phyloP scores from a whole-genome alignment of 192 early-diverging fungal genomes.

The Coemansia sp. region DNA sequence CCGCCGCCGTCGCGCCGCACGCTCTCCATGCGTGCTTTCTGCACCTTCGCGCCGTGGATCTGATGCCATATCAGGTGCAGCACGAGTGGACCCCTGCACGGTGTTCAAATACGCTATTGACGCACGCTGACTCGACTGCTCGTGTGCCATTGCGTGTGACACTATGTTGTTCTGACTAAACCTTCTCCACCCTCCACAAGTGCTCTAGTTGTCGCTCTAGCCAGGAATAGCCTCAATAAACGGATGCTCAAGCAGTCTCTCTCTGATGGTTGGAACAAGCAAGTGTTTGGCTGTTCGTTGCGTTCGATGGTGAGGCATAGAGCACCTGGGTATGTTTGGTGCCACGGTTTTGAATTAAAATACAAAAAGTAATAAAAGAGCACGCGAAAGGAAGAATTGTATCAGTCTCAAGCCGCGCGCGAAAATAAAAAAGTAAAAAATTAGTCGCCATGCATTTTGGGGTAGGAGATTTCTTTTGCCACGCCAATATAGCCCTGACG shows the following conservation, averaged over 20 bases:
- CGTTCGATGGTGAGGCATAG: background rate
- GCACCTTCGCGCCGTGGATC: background rate
- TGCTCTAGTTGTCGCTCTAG: too few relatives aligned
- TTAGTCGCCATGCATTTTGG: background rate
- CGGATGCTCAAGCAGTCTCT: too few relatives aligned
- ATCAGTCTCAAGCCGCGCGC: background rate
- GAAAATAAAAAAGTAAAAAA: conserved; percentile 1
- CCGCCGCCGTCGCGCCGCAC: conserved; percentile 18
- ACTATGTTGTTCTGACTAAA: background rate
- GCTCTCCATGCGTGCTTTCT: background rate
- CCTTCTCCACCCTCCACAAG: background rate
- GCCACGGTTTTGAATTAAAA: background rate
- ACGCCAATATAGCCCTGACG: background rate
- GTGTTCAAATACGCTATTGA: conserved; percentile 43
- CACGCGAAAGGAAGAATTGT: background rate
- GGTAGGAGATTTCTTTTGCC: background rate
- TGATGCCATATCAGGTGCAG: too few relatives aligned
- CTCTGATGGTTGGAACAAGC: too few relatives aligned
- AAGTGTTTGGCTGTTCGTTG: too few relatives aligned
- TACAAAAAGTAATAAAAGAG: conserved; percentile 1
- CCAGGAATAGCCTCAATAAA: too few relatives aligned
- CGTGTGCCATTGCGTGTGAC: background rate
- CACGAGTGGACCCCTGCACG: background rate
- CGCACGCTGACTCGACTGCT: conserved; percentile 14
- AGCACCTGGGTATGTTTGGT: background rate